These are phyloP conservation scores for Capsicum rhomboideum DNA, from an alignment of 257 asterid genomes.

Conservation along the genomic window DNA sequence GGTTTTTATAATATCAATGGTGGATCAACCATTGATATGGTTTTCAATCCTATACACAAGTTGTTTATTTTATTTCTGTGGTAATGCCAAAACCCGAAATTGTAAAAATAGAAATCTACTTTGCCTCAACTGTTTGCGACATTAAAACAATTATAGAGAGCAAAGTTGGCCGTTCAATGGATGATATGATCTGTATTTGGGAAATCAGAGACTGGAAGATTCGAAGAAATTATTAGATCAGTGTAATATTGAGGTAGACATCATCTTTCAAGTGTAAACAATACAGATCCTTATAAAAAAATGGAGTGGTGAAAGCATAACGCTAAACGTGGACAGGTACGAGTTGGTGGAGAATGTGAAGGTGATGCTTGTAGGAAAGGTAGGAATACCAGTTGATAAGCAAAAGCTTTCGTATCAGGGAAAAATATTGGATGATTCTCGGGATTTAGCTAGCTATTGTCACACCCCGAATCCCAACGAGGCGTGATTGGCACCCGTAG, in stretches of 20 bases:
- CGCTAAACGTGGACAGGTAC: background rate
- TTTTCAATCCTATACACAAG: background rate
- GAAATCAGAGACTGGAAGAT: slow-evolving; percentile 1
- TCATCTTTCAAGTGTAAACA: background rate
- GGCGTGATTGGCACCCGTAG: too few relatives aligned
- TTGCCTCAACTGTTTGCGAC: background rate
- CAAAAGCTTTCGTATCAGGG: slow-evolving; percentile 8
- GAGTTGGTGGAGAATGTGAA: slow-evolving; percentile 1
- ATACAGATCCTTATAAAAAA: slow-evolving; percentile 11
- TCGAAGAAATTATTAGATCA: background rate
- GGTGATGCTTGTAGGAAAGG: background rate
- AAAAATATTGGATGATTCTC: background rate
- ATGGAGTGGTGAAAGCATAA: background rate
- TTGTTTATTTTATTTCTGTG: slow-evolving; percentile 6
- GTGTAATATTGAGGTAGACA: background rate
- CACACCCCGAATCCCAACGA: too few relatives aligned
- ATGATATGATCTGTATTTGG: background rate
- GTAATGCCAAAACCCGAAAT: background rate
- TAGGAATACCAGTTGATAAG: background rate
- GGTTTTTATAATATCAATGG: background rate
- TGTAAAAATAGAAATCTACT: background rate
- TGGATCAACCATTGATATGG: slow-evolving; percentile 12
- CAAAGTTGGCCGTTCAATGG: background rate
- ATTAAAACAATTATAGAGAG: background rate
- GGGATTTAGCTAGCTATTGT: slow-evolving; percentile 13